Base-by-base conservation (phyloP, 2,329 filamentous ascomycete species). In the Dryadomyces quercivorus region DNA sequence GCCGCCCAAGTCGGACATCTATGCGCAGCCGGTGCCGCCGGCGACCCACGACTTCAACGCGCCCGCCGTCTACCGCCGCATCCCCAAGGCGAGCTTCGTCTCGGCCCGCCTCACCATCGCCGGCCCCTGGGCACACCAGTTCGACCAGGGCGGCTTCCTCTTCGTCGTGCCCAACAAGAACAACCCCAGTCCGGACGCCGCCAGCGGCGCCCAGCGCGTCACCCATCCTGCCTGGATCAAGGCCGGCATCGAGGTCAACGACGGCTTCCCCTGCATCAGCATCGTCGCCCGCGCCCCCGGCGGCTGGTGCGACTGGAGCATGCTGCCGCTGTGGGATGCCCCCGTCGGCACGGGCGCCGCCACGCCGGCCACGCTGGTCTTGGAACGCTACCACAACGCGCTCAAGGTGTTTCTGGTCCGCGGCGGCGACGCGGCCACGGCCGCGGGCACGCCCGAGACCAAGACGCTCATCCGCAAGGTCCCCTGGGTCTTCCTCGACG, bases 221-320 rank as follows among this genome's bases (percentile, higher is more conserved):
- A 34, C 12, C n/a, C 58, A 59, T 31, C 58, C 58, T 5, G 56
- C 58, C n/a, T 60, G 58, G 58, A 21, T 60, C 52, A 60, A 60
- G 51, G 58, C 58, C 26, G 58, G 58, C 40, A 58, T 60, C 54
- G 58, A 60, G 46, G 45, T 44, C 51, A 54, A 56, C 50, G 55
- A 60, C 44, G 57, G 54, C 50, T 8, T 22, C 9, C 57, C 55
- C 21, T 56, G 57, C 38, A 31, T 60, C 45, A 57, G 55, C 46
- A 20, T 57, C 2, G 58, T 60, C 2, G 58, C 49, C 9, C 50
- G 52, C 3, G 21, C 50, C 0, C 52, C 46, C 3, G 51, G 50
- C 13, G 56, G 58, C 15, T 59, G 58, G 58, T 48, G 50, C 26
- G 56, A 58, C 53, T 59, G 58, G 58, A 58, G 58, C 51, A 13